phyloP scores from a whole-genome alignment of 2,329 filamentous ascomycete genomes.

The Fusarium sororula region DNA sequence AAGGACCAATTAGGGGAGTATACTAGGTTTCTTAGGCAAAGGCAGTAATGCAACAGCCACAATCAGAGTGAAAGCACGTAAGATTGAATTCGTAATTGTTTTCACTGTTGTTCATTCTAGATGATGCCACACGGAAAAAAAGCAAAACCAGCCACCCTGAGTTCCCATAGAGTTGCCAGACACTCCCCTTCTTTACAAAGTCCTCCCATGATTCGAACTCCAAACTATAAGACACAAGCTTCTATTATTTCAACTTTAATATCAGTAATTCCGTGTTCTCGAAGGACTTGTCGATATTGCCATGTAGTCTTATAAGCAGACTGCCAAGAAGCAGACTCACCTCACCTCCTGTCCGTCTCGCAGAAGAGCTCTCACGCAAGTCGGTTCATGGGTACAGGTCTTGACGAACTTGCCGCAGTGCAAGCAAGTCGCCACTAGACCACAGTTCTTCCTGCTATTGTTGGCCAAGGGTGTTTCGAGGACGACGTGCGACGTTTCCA shows the following conservation, averaged over 20 bases:
- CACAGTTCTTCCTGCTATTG: background rate
- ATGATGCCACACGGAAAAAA: accelerated
- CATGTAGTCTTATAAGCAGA: too few relatives aligned
- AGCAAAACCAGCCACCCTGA: background rate
- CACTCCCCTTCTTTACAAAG: background rate
- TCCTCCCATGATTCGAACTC: background rate
- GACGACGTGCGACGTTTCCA: accelerated
- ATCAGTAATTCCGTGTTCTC: too few relatives aligned
- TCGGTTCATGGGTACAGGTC: background rate
- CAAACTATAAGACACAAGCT: accelerated
- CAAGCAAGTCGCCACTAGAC: background rate
- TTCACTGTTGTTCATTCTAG: background rate
- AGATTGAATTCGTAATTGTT: background rate
- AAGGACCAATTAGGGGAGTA: background rate
- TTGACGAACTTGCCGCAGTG: background rate
- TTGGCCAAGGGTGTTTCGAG: background rate
- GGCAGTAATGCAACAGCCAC: accelerated
- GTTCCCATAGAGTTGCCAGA: background rate
- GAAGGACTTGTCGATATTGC: too few relatives aligned
- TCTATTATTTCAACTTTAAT: too few relatives aligned
- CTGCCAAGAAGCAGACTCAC: too few relatives aligned
- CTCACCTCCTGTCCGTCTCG: background rate
- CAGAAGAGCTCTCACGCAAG: background rate
- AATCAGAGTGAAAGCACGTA: background rate
- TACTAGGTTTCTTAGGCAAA: background rate